Evolutionary conservation across 176 grass and related monocot species (phyloP).

Genomic region (Oryza longistaminata): DNA sequence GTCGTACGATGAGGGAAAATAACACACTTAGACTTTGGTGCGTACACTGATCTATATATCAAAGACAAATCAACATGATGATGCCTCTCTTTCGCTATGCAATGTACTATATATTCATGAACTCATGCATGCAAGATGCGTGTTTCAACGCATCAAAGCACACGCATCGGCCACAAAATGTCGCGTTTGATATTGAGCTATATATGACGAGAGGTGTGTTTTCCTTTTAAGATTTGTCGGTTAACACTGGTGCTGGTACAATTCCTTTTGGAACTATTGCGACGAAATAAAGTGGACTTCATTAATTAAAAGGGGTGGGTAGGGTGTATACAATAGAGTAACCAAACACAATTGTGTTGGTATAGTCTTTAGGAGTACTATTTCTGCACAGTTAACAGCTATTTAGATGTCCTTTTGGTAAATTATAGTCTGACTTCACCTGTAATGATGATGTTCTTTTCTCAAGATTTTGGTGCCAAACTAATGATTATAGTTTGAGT

Average conservation of each 20-base stretch:
- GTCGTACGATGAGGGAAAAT: no score
- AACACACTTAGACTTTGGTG: no score
- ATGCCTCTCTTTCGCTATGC: no score
- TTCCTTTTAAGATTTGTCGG: neutral
- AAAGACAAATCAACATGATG: no score
- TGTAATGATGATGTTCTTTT: neutral
- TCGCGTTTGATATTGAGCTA: neutral
- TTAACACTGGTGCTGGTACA: neutral
- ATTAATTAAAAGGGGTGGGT: neutral
- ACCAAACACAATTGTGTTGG: neutral
- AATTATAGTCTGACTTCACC: neutral
- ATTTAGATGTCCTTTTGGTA: neutral
- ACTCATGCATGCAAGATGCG: slow-evolving; percentile 11
- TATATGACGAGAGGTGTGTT: neutral
- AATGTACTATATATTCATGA: neutral
- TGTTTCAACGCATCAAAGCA: neutral
- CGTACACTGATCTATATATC: no score
- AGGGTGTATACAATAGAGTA: neutral
- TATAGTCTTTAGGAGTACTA: neutral
- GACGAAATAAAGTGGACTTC: neutral
- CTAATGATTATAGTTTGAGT: neutral
- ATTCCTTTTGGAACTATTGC: neutral
- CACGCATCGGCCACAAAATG: neutral
- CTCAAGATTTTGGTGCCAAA: neutral
- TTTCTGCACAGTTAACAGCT: neutral